Evolutionary conservation across 176 grass and related monocot genomes (phyloP), one percentile per base, ranked within the genome.

Genomic region (Oryza coarctata): DNA sequence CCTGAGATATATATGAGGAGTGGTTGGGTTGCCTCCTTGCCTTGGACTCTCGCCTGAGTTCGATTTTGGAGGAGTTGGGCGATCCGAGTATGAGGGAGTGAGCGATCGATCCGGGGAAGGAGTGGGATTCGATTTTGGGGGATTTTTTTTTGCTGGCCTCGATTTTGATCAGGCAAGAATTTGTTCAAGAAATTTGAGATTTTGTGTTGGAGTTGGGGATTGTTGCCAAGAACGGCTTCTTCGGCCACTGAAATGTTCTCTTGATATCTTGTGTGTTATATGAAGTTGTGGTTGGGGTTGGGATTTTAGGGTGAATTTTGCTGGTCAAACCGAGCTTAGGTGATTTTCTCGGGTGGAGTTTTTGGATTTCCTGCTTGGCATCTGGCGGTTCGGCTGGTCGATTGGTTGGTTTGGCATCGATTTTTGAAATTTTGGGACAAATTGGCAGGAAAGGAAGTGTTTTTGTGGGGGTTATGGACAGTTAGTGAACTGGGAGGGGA

Each of bases 111-210:
- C 15, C 1, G 45, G 14, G 3, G 3, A 15, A 15, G 13, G 43
- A 7, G 28, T 39, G 29, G 3, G 63, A 10, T 36, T 73, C 44
- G 33, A 61, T 29, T 73, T 78, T 68, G 26, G 33, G 20, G 26
- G 44, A 8, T 1, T 23, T 41, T 68, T 69, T 39, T 41, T 68
- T 69, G 38, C 27, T 22, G 58, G 41, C 11, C 65, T 82, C 44
- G 70, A 26, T 75, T 79, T 65, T 62, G 83, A 50, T 73, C 60
- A 74, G 68, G 73, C 83, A 62, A 82, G 66, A 9, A 1, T 11
- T 80, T 80, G 30, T 7, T 28, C 11, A 30, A 36, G 26, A 28
- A 47, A 55, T 9, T 50, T 72, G 1, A 18, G 1, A 29, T 30
- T 73, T 9, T n/a, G 17, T n/a, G 20, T 11, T 63, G 3, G 73